phyloP scores from a whole-genome alignment of 345 rosid genomes.

The Euphorbia tirucalli region DNA sequence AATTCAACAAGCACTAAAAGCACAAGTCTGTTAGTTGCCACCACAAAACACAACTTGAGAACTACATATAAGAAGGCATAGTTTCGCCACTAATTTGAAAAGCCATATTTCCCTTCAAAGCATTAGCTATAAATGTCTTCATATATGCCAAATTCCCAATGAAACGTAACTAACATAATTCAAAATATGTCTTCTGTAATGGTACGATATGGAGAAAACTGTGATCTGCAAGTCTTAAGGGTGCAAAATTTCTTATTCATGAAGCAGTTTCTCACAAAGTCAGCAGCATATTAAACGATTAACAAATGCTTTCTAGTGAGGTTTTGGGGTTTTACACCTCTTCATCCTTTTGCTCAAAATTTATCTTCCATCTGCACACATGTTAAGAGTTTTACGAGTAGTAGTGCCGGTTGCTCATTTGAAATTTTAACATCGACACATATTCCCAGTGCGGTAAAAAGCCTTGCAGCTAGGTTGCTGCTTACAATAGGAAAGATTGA shows the following conservation, averaged over 20 bases:
- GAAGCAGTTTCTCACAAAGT: neutral
- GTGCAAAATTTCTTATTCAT: too few species aligned
- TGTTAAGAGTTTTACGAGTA: constrained; percentile 56
- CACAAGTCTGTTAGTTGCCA: neutral
- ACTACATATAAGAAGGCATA: neutral
- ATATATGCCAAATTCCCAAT: too few species aligned
- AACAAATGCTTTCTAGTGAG: neutral
- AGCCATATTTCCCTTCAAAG: too few species aligned
- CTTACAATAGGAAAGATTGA: constrained; percentile 53
- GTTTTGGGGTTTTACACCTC: neutral
- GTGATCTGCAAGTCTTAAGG: too few species aligned
- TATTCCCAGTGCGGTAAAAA: constrained; percentile 61
- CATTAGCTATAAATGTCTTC: too few species aligned
- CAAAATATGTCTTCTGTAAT: too few species aligned
- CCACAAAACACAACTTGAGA: neutral
- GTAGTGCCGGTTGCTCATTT: constrained; percentile 61
- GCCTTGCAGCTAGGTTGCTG: constrained; percentile 84
- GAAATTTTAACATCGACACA: constrained; percentile 56
- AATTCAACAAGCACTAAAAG: too few species aligned
- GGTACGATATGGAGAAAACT: too few species aligned
- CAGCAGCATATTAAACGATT: neutral
- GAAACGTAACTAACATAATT: too few species aligned
- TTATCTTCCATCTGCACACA: too few species aligned
- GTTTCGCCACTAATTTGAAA: too few species aligned
- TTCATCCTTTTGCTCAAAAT: too few species aligned